Evolutionary conservation across 768 basidiomycete genomes (phyloP), one percentile per base, ranked within the genome.

Genomic region (Hygrophoropsis aurantiaca): DNA sequence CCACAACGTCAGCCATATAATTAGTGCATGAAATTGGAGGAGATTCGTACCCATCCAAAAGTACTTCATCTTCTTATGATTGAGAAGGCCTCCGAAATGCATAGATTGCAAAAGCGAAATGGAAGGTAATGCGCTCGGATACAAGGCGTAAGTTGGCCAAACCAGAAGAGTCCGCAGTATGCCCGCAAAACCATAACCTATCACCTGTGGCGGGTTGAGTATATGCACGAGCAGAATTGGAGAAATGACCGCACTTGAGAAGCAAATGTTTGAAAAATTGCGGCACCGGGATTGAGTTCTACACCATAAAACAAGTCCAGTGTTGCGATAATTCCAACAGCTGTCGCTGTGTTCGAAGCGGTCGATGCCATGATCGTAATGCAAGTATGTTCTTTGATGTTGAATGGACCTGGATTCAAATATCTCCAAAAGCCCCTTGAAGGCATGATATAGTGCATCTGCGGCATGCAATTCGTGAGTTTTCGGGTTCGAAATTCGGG

Each of bases 341-440:
- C 80, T 10, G 78, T 65, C 1, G 82, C 80, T 1, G 80, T 79
- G 2, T 73, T 70, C 1, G 79, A 77, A 2, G 82, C 82, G 1
- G 82, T 83, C 16, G 79, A 75, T 1, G 81, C 64, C 59, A 84
- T 79, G 30, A 82, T 80, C 3, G 80, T 80, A 41, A 84, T 82
- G 13, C 75, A 75, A 7, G 81, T 79, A 54, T 84, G 81, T 54
- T 84, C 82, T 58, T 79, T 79, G 60, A 63, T 70, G 71, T 82
- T 84, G 69, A 84, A 84, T 18, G 79, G 78, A 0, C 81, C 80
- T 3, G 81, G 82, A 56, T 83, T 83, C 42, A 82, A 61, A 57
- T 77, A 81, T n/a, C 74, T 61, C 76, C 77, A 82, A 50, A 55
- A 20, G 3, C 52, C 49, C 8, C 19, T 46, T 8, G 44, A 50